Evolutionary conservation across 495 filamentous ascomycete genomes (phyloP).

Genomic region (Neurospora sublineolata): DNA sequence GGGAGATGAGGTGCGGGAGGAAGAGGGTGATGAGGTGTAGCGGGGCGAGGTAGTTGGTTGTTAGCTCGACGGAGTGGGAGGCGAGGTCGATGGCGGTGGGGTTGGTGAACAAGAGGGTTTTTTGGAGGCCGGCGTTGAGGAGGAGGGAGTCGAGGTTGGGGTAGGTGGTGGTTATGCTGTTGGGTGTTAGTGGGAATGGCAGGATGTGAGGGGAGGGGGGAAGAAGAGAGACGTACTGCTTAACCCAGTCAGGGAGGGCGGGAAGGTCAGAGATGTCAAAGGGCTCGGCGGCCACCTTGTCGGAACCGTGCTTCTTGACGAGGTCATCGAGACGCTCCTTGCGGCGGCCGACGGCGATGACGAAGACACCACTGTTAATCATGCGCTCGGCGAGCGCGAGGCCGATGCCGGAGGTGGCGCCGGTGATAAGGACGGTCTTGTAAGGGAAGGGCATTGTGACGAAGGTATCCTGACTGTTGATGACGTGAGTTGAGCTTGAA

Average conservation of each 20-base stretch:
- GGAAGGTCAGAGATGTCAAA: conserved; percentile 58
- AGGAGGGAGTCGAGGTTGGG: conserved; percentile 45
- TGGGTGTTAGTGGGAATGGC: neutral
- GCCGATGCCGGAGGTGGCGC: conserved; percentile 65
- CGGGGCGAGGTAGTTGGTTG: conserved; percentile 56
- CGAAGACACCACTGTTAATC: conserved; percentile 45
- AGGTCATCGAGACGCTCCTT: conserved; percentile 55
- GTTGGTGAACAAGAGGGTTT: conserved; percentile 47
- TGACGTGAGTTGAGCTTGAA: neutral
- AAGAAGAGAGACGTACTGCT: conserved; percentile 29
- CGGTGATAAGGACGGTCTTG: conserved; percentile 58
- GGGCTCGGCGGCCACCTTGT: conserved; percentile 37
- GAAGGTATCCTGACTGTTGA: neutral
- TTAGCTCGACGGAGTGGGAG: conserved; percentile 42
- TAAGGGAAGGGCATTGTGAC: conserved; percentile 47
- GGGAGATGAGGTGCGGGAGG: conserved; percentile 47
- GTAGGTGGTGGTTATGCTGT: conserved; percentile 44
- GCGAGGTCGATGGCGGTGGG: conserved; percentile 46
- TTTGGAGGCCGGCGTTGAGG: conserved; percentile 49
- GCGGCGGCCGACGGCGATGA: conserved; percentile 54
- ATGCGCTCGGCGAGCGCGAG: conserved; percentile 51
- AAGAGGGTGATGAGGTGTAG: conserved; percentile 51
- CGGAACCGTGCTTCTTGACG: conserved; percentile 44
- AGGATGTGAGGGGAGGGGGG: neutral
- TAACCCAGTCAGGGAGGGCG: conserved; percentile 44